phyloP scores from a whole-genome alignment of 2,329 filamentous ascomycete species.

The Arachnomyces sp. region DNA sequence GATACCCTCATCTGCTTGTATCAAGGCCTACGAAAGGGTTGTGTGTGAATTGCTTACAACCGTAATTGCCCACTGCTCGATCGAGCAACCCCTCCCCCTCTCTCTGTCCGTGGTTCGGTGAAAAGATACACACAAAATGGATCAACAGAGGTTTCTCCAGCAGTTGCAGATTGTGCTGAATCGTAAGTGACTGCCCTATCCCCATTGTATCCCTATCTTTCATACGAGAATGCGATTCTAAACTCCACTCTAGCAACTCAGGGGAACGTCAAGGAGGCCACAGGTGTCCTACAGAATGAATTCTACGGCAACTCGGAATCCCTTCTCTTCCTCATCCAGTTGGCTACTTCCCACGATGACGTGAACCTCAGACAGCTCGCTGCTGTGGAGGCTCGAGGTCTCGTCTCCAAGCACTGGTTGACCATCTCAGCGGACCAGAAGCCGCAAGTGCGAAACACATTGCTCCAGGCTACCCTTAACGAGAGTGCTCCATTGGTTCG shows the following conservation, averaged over 20 bases:
- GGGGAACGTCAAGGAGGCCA: constrained; percentile 80
- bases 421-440: constrained; percentile 67
- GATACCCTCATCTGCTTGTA: not conserved
- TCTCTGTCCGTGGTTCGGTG: not conserved
- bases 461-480: constrained; percentile 74
- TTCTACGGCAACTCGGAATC: constrained; percentile 83
- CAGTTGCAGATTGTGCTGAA: constrained; percentile 81
- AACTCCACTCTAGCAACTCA: constrained; percentile 61
- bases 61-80: constrained; percentile 13
- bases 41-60: constrained; percentile 14
- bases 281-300: constrained; percentile 80
- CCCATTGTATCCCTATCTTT: not conserved
- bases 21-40: constrained; percentile 20
- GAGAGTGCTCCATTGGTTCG: constrained; percentile 69
- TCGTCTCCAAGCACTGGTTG: constrained; percentile 80
- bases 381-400: constrained; percentile 76
- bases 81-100: constrained; percentile 4
- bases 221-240: not conserved
- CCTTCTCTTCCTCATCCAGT: constrained; percentile 76
- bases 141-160: constrained; percentile 74
- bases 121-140: constrained; percentile 47
- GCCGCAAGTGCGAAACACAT: constrained; percentile 66
- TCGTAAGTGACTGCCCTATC: constrained; percentile 51
- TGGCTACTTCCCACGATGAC: constrained; percentile 69
- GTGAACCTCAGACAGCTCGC: constrained; percentile 75